These are phyloP conservation scores for Aegle marmelos DNA, from an alignment of 345 rosid genomes.

Conservation along the genomic window DNA sequence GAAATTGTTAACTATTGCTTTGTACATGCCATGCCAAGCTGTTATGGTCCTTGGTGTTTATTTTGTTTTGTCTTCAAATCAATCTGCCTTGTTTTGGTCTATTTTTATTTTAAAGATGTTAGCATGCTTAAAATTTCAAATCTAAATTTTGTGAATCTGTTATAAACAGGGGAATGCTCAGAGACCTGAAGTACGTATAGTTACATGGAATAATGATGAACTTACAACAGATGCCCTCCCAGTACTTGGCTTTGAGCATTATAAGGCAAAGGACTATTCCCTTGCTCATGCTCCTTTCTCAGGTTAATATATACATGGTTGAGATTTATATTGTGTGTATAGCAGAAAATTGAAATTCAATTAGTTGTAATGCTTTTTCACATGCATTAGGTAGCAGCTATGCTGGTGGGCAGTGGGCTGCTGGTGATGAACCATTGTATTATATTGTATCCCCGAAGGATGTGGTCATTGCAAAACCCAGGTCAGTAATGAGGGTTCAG, in stretches of 20 bases:
- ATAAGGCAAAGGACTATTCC: constrained; percentile 94
- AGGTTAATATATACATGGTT: constrained; percentile 46
- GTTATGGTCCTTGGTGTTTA: neutral
- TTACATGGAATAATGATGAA: constrained; percentile 95
- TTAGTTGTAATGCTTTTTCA: constrained; percentile 16
- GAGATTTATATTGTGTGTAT: constrained; percentile 13
- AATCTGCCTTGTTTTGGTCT: neutral
- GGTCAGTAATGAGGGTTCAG: constrained; percentile 41
- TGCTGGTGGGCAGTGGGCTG: constrained; percentile 99
- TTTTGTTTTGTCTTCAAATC: neutral
- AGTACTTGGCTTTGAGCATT: constrained; percentile 95
- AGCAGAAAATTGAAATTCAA: constrained; percentile 18
- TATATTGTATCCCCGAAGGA: constrained; percentile 97
- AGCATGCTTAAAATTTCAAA: neutral
- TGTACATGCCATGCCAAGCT: neutral
- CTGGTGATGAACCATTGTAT: constrained; percentile 96
- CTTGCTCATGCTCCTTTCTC: constrained; percentile 98
- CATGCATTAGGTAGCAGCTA: constrained; percentile 85
- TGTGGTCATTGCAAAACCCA: constrained; percentile 97
- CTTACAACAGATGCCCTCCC: constrained; percentile 97
- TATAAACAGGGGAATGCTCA: constrained; percentile 87
- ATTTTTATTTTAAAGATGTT: neutral
- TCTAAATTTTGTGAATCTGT: constrained; percentile 19
- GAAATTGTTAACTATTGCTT: neutral
- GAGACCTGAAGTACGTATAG: constrained; percentile 92